phyloP scores from a whole-genome alignment of 495 filamentous ascomycete genomes.

The Podospora conica region DNA sequence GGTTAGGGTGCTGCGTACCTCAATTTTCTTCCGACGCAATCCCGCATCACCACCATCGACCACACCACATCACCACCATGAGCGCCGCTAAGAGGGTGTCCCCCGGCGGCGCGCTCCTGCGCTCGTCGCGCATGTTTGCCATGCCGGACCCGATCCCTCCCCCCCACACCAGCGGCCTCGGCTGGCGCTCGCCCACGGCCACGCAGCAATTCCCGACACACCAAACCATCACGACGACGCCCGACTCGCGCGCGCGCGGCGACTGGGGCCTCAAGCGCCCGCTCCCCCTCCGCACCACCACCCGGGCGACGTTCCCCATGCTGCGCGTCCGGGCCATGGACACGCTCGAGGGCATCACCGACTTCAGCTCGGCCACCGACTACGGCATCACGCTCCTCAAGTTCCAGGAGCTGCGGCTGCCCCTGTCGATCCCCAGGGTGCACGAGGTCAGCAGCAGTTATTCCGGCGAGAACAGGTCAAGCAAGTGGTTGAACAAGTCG shows the following conservation, averaged over 20 bases:
- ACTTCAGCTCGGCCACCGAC: conserved; percentile 78
- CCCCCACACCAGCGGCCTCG: conserved; percentile 30
- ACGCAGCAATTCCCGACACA: conserved; percentile 75
- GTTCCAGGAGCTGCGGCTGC: conserved; percentile 63
- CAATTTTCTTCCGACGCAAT: conserved; percentile 17
- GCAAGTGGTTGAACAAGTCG: no score
- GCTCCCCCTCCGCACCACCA: conserved; percentile 68
- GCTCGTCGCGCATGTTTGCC: conserved; percentile 53
- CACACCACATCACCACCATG: conserved; percentile 19
- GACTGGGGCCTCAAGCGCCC: conserved; percentile 95
- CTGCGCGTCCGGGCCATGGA: conserved; percentile 70
- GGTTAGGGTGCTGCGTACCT: conserved; percentile 7
- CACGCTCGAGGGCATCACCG: conserved; percentile 85
- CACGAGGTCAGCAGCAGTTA: conserved; percentile 30
- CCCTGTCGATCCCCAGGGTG: conserved; percentile 40
- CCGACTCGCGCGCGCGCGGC: conserved; percentile 64
- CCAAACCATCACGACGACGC: conserved; percentile 76
- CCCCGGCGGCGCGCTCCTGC: conserved; percentile 54
- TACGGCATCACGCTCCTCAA: conserved; percentile 77
- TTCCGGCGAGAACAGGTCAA: conserved; percentile 9
- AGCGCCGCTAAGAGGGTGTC: conserved; percentile 39
- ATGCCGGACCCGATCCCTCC: conserved; percentile 48
- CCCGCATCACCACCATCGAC: background rate
- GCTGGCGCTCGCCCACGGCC: conserved; percentile 54
- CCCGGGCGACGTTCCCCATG: conserved; percentile 60